Evolutionary conservation across 805 yeast species (phyloP).

Genomic region (Naumovozyma castellii): DNA sequence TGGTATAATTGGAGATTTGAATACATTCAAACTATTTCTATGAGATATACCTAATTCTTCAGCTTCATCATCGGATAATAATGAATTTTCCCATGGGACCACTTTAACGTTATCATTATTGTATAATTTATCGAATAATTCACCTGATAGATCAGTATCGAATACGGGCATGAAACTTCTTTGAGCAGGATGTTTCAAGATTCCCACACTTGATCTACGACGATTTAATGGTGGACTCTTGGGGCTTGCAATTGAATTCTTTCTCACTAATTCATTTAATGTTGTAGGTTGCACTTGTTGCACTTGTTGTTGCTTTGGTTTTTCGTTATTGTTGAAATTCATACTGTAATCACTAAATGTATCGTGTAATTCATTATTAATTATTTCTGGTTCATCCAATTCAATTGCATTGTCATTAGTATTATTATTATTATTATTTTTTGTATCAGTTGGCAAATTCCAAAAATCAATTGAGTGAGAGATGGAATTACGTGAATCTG

Average conservation of each 20-base stretch:
- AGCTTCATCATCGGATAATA: slow-evolving; percentile 1
- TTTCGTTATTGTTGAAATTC: slow-evolving; percentile 8
- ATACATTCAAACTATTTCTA: neutral
- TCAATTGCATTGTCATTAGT: neutral
- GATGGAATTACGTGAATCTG: slow-evolving; percentile 20
- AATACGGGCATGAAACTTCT: neutral
- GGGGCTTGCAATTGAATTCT: neutral
- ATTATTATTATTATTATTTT: slow-evolving; percentile 2
- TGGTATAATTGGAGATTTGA: neutral
- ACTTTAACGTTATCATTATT: slow-evolving; percentile 2
- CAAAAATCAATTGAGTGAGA: slow-evolving; percentile 25
- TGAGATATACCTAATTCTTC: neutral
- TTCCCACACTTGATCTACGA: neutral
- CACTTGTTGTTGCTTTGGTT: slow-evolving; percentile 4
- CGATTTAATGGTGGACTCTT: neutral
- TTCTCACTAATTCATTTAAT: slow-evolving; percentile 1
- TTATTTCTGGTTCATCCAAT: neutral
- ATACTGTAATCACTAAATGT: slow-evolving; percentile 21
- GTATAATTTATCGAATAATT: slow-evolving; percentile 17
- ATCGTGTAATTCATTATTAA: slow-evolving; percentile 21
- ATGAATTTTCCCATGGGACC: slow-evolving; percentile 9
- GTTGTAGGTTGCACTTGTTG: neutral
- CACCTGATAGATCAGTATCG: slow-evolving; percentile 1
- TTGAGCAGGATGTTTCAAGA: neutral
- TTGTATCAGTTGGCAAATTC: slow-evolving; percentile 13